Percentiles rank a stretch among this genome's conserved stretches.
phyloP scores from a whole-genome alignment of 116 monocot genomes.

The Thalassia testudinum region DNA sequence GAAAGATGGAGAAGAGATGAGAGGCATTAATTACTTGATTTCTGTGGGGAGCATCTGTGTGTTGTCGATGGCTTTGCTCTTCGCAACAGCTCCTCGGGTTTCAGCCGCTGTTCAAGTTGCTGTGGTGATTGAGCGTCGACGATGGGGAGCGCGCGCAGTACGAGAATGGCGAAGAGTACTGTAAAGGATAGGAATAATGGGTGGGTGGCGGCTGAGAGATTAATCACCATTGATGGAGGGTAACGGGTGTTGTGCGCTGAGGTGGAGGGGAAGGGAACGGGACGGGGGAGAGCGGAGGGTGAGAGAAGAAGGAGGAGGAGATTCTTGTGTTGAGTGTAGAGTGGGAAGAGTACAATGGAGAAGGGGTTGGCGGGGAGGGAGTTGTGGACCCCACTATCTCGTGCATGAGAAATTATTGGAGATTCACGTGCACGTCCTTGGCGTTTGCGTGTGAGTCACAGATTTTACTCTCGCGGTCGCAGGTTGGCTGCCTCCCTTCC shows the following conservation, averaged over 20 bases:
- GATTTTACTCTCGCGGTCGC: no score
- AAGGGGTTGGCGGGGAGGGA: slow-evolving; percentile 24
- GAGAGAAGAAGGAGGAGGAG: slow-evolving; percentile 15
- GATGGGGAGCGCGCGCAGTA: neutral
- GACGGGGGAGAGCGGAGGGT: neutral
- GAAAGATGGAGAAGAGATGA: neutral
- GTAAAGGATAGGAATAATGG: neutral
- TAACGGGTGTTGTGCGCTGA: no score
- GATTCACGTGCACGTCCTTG: slow-evolving; percentile 44
- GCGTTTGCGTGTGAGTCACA: no score
- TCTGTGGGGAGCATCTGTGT: slow-evolving; percentile 14
- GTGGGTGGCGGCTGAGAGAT: neutral
- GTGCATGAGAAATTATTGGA: slow-evolving; percentile 67
- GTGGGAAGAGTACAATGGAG: slow-evolving; percentile 34
- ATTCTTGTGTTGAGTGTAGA: slow-evolving; percentile 26
- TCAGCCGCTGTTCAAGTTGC: neutral
- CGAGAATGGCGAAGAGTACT: neutral
- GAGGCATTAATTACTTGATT: slow-evolving; percentile 27
- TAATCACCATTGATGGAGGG: no score
- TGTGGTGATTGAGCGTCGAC: neutral
- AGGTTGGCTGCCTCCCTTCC: no score
- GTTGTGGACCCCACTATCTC: slow-evolving; percentile 27
- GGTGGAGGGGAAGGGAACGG: no score
- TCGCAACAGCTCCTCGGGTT: slow-evolving; percentile 12
- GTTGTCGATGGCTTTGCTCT: neutral